These are phyloP conservation scores for Dipteronia sinensis DNA, from an alignment of 345 rosid species.

Conservation along the genomic window DNA sequence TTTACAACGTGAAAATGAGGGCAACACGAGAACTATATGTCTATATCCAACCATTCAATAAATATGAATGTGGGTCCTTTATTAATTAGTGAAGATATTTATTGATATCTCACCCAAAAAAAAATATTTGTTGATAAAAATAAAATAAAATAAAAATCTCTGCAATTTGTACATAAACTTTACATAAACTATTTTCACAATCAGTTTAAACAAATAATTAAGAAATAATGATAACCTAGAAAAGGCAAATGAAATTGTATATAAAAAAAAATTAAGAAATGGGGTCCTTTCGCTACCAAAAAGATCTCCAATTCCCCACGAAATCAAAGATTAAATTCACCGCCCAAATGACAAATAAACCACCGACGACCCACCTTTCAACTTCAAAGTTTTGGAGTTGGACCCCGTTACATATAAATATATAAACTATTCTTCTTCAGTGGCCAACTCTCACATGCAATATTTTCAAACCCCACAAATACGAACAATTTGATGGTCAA, in stretches of 20 bases:
- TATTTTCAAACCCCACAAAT: not conserved
- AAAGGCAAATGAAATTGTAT: not conserved
- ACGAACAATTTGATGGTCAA: not conserved
- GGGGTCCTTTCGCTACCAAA: conserved; percentile 16
- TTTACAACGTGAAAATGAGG: not conserved
- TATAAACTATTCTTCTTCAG: not conserved
- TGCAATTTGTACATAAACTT: not conserved
- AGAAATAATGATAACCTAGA: conserved; percentile 13
- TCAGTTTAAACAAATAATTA: conserved; percentile 5
- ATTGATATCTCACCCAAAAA: too few relatives aligned
- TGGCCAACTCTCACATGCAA: not conserved
- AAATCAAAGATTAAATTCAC: conserved; percentile 19
- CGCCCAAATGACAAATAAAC: not conserved
- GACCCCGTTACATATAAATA: not conserved
- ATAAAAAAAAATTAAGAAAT: not conserved
- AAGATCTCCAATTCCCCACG: conserved; percentile 16
- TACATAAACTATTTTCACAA: not conserved
- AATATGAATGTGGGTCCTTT: not conserved
- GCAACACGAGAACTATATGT: not conserved
- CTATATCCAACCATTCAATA: conserved; percentile 4
- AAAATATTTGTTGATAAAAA: too few relatives aligned
- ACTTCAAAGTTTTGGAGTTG: not conserved
- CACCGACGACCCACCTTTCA: conserved; percentile 13
- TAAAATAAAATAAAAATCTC: too few relatives aligned
- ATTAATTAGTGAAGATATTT: not conserved